Conservation (phyloP, 176 grass and related monocot species). For the Cenchrus americanus region DNA sequence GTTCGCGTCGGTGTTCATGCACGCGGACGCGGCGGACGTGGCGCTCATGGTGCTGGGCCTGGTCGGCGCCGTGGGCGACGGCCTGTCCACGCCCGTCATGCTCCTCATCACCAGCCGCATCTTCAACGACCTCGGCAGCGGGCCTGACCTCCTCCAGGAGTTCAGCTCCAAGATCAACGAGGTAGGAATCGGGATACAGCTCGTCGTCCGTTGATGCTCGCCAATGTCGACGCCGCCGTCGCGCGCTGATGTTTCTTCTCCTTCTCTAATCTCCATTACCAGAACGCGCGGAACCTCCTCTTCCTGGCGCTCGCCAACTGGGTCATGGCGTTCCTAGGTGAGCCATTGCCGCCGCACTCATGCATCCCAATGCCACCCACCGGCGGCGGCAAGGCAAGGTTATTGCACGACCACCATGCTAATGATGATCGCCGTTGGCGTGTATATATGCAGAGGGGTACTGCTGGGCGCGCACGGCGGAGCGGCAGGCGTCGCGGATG, state of each 20-base stretch:
- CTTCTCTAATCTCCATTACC: background rate
- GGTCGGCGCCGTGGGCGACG: conserved; percentile 79
- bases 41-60: conserved; percentile 72
- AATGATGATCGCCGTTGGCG: background rate
- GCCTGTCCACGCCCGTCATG: conserved; percentile 75
- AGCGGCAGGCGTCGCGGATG: conserved; percentile 95
- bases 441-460: conserved; percentile 64
- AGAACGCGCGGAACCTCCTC: conserved; percentile 74
- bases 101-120: conserved; percentile 74
- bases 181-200: conserved; percentile 24
- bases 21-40: conserved; percentile 70
- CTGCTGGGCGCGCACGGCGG: conserved; percentile 88
- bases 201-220: background rate
- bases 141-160: conserved; percentile 26
- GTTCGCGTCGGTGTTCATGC: conserved; percentile 76
- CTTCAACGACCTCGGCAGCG: conserved; percentile 81
- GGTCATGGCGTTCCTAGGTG: conserved; percentile 88
- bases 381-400: background rate
- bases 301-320: conserved; percentile 68
- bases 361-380: background rate
- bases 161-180: conserved; percentile 68
- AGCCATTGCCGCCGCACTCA: background rate
- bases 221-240: background rate
- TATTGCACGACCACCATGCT: background rate
- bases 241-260: background rate